Evolutionary conservation across 1,139 yeast genomes (phyloP).

Genomic region (Kodamaea suecica): DNA sequence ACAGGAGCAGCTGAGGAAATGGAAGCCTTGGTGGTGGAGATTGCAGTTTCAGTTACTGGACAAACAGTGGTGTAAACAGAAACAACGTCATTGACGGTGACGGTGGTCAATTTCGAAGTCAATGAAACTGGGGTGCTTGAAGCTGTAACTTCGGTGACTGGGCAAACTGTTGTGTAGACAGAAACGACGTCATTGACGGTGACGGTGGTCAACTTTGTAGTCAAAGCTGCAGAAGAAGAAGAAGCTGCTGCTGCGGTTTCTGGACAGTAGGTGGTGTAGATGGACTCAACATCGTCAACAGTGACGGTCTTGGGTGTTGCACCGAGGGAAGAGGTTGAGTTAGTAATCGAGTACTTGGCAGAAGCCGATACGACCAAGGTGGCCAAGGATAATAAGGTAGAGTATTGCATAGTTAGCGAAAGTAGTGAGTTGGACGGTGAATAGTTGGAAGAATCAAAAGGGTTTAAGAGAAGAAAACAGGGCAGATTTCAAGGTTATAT

Average conservation of each 20-base stretch:
- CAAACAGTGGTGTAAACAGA: constrained; percentile 23
- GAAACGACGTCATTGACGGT: constrained; percentile 18
- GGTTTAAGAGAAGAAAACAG: background rate
- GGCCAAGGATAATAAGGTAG: constrained; percentile 12
- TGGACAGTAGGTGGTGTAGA: constrained; percentile 15
- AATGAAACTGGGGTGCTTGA: constrained; percentile 6
- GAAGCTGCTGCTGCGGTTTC: constrained; percentile 12
- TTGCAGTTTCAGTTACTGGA: constrained; percentile 16
- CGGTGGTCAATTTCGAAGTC: constrained; percentile 10
- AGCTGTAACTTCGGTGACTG: constrained; percentile 11
- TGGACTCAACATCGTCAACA: constrained; percentile 5
- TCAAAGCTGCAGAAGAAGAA: constrained; percentile 12
- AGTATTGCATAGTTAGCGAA: constrained; percentile 15
- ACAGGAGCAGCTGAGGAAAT: constrained; percentile 11
- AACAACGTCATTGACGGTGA: constrained; percentile 15
- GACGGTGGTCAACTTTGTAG: constrained; percentile 13
- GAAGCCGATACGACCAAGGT: constrained; percentile 13
- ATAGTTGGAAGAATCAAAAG: too few relatives aligned
- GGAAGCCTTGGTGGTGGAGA: constrained; percentile 7
- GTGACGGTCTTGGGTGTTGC: constrained; percentile 7
- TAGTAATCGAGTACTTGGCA: constrained; percentile 9
- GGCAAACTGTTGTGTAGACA: constrained; percentile 20
- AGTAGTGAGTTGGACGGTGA: constrained; percentile 17
- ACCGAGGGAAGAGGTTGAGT: constrained; percentile 7
- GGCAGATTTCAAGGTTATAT: background rate